Evolutionary conservation across 2,329 filamentous ascomycete genomes (phyloP), one percentile per base, ranked within the genome.

Genomic region (Xylariaceae sp.): DNA sequence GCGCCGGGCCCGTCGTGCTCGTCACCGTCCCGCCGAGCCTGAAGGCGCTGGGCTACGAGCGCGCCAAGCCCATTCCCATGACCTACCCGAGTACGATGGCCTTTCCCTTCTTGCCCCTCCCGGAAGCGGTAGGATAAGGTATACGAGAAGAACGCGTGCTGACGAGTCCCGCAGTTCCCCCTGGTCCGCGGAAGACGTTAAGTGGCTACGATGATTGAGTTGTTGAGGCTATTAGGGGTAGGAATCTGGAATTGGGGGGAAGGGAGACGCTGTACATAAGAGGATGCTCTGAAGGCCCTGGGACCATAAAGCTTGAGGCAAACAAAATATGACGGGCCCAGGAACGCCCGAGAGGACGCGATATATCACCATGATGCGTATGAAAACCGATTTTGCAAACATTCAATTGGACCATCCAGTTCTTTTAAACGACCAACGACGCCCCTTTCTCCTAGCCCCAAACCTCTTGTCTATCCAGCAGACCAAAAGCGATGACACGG

Each of bases 1-100:
- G 76, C 62, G 69, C 85, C 52, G 92, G 92, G 10, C 95, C 93
- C 37, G 74, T 89, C 54, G 77, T 84, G 55, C 78, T 96, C 61
- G 74, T 89, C 57, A 80, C 83, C 54, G 88, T 91, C 1, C 92
- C 93, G 43, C 89, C 91, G 46, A 79, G 96, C 65, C 81, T 93
- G 73, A 77, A 79, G 60, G 80, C 78, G 62, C 75, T 96, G 54
- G 93, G 93, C 66, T 91, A 96, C 72, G 77, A 86, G 66, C 83
- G 87, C 67, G 83, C 89, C 61, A 78, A 84, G 62, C 84, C 81
- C 54, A 87, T 98, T 63, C 95, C 95, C 29, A 78, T 93, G 74
- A 96, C 92, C 72, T 99, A 98, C 81, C 95, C 95, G 58, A 85
- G 93, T 98, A 84, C 74, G 91, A 37, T n/a, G n/a, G 29, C 23